phyloP scores from a whole-genome alignment of 179 eudicot species.

The Sideroxylon spinosum region DNA sequence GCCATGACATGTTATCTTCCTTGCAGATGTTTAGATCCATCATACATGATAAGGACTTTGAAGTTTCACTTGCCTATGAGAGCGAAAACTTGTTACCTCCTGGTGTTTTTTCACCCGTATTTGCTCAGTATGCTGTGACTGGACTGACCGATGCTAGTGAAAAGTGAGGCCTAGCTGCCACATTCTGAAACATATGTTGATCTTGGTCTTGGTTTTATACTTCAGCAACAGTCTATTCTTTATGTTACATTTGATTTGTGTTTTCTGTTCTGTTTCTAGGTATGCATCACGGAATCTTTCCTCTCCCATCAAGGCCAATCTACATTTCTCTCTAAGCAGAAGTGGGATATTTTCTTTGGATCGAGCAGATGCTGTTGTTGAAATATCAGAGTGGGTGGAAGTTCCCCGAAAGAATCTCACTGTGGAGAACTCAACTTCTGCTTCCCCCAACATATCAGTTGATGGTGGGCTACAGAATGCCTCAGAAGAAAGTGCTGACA shows the following conservation, averaged over 20 bases:
- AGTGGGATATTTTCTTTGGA: slow-evolving; percentile 81
- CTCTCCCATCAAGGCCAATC: slow-evolving; percentile 85
- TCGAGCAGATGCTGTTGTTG: slow-evolving; percentile 89
- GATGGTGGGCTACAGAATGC: slow-evolving; percentile 44
- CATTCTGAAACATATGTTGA: slow-evolving; percentile 9
- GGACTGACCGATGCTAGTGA: slow-evolving; percentile 82
- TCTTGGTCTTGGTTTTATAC: slow-evolving; percentile 13
- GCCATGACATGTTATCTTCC: neutral
- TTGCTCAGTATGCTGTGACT: slow-evolving; percentile 66
- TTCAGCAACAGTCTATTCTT: slow-evolving; percentile 8
- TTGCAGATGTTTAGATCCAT: slow-evolving; percentile 78
- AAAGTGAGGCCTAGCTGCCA: slow-evolving; percentile 45
- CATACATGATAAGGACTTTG: slow-evolving; percentile 75
- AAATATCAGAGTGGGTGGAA: slow-evolving; percentile 94
- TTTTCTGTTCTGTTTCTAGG: slow-evolving; percentile 31
- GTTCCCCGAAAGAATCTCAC: slow-evolving; percentile 81
- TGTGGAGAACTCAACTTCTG: slow-evolving; percentile 56
- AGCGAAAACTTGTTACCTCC: slow-evolving; percentile 66
- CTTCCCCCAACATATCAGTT: slow-evolving; percentile 47
- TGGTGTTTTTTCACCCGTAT: slow-evolving; percentile 57
- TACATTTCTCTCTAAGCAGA: slow-evolving; percentile 87
- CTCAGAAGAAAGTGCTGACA: slow-evolving; percentile 47
- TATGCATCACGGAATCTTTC: slow-evolving; percentile 83
- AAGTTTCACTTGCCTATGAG: slow-evolving; percentile 76
- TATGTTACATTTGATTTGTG: neutral